phyloP scores from a whole-genome alignment of 129 eudicot species.

The Saposhnikovia divaricata region DNA sequence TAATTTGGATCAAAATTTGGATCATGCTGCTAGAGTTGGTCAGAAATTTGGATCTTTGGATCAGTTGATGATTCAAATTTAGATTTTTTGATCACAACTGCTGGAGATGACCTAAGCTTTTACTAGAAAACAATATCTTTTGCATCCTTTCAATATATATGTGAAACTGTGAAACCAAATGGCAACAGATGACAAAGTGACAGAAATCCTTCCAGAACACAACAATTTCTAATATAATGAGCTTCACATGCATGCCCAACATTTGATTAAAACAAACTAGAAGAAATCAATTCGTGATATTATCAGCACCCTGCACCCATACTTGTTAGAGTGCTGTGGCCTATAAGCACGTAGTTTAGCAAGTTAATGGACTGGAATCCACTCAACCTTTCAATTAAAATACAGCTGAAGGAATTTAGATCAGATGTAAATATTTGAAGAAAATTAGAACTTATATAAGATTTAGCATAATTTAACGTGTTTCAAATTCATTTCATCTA shows the following conservation, averaged over 20 bases:
- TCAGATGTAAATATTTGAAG: not conserved
- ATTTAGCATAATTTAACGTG: not conserved
- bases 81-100: too few relatives aligned
- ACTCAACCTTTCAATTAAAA: not conserved
- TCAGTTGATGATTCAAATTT: too few relatives aligned
- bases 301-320: not conserved
- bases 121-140: not conserved
- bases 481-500: too few relatives aligned
- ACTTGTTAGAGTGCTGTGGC: not conserved
- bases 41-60: too few relatives aligned
- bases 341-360: too few relatives aligned
- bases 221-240: conserved; percentile 1
- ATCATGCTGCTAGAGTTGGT: too few relatives aligned
- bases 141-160: not conserved
- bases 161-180: not conserved
- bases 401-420: not conserved
- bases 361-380: not conserved
- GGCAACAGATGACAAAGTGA: not conserved
- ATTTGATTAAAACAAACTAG: not conserved
- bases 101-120: too few relatives aligned
- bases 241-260: not conserved
- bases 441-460: not conserved
- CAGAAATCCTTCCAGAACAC: not conserved
- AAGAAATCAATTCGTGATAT: not conserved
- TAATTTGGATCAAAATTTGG: too few relatives aligned